Evolutionary conservation across 345 rosid species (phyloP).

Genomic region (Dimocarpus longan): DNA sequence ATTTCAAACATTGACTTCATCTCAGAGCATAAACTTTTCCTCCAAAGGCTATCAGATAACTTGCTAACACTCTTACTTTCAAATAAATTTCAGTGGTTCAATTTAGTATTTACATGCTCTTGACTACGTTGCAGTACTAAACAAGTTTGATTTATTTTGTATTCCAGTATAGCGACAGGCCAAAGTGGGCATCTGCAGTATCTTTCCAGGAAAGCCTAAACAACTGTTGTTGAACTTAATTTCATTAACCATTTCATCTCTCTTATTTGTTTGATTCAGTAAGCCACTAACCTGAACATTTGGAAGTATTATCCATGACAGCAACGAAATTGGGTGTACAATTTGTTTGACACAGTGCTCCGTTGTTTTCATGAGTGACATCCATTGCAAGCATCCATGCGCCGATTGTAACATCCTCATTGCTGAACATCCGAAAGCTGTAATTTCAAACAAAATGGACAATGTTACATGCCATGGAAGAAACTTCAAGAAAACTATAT

Average conservation of each 20-base stretch:
- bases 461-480: background rate
- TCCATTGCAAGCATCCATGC: constrained; percentile 99
- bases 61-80: background rate
- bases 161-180: background rate
- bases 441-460: constrained; percentile 22
- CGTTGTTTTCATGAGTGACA: constrained; percentile 78
- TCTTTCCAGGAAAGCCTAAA: background rate
- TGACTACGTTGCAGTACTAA: background rate
- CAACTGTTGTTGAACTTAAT: no score
- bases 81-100: background rate
- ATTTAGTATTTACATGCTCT: background rate
- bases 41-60: background rate
- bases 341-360: constrained; percentile 63
- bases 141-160: background rate
- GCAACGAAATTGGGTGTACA: constrained; percentile 74
- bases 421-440: constrained; percentile 98
- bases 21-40: background rate
- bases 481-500: background rate
- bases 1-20: background rate
- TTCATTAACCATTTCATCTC: background rate
- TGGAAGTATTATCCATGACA: constrained; percentile 91
- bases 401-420: constrained; percentile 94
- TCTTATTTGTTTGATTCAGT: constrained; percentile 3
- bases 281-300: constrained; percentile 77
- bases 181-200: background rate